phyloP scores from a whole-genome alignment of 331 rosid species.

The Pyrus hybrid region DNA sequence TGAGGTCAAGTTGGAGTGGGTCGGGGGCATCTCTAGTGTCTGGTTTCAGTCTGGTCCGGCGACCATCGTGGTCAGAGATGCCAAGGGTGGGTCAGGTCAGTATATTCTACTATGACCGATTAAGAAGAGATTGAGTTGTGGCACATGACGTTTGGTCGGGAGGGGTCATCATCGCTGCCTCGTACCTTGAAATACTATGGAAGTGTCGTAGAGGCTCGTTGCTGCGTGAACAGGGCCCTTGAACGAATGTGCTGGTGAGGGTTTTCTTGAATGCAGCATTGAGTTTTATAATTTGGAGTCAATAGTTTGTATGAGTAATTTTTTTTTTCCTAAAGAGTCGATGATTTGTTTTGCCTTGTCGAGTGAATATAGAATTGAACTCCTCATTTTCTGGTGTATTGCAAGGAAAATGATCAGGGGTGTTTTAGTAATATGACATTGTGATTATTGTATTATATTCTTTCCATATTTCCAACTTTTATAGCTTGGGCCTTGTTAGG shows the following conservation, averaged over 20 bases:
- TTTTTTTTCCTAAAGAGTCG: too few species aligned
- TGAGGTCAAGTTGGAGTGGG: conserved; percentile 33
- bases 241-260: conserved; percentile 29
- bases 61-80: conserved; percentile 51
- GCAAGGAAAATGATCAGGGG: conserved; percentile 16
- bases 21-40: conserved; percentile 52
- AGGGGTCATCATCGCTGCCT: conserved; percentile 18
- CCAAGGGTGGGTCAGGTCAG: conserved; percentile 58
- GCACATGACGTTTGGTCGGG: conserved; percentile 20
- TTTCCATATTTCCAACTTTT: background rate
- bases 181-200: conserved; percentile 22
- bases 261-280: conserved; percentile 35
- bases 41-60: conserved; percentile 64
- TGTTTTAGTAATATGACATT: conserved; percentile 17
- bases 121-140: conserved; percentile 37
- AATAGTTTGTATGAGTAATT: too few species aligned
- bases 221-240: conserved; percentile 33
- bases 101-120: conserved; percentile 48
- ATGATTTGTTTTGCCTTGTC: conserved; percentile 36
- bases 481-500: background rate
- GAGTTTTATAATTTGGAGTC: conserved; percentile 32
- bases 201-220: conserved; percentile 27
- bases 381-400: conserved; percentile 29
- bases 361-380: conserved; percentile 43
- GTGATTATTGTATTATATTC: background rate